Conservation (phyloP, 2,329 filamentous ascomycete genomes). For the Epichloe glyceriae region DNA sequence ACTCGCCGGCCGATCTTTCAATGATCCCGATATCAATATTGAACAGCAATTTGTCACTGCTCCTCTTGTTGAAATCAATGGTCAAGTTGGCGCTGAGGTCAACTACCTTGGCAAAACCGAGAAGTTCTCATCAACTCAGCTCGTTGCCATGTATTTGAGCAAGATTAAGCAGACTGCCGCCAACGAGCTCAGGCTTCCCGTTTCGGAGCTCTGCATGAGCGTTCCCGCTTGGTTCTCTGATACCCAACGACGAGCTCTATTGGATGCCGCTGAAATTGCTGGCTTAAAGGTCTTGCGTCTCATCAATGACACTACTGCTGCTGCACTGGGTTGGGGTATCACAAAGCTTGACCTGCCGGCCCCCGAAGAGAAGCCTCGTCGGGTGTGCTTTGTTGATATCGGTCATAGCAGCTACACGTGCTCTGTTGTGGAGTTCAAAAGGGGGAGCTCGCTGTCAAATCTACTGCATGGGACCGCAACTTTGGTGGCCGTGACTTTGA, state of each 20-base stretch:
- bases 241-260: constrained; percentile 72
- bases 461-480: constrained; percentile 86
- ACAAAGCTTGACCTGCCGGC: constrained; percentile 88
- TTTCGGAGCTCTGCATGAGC: constrained; percentile 86
- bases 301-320: constrained; percentile 96
- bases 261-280: constrained; percentile 88
- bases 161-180: constrained; percentile 85
- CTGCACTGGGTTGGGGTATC: constrained; percentile 92
- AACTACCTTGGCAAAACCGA: constrained; percentile 90
- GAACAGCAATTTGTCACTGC: constrained; percentile 88
- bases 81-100: constrained; percentile 90
- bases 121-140: constrained; percentile 85
- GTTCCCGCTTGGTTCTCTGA: constrained; percentile 97
- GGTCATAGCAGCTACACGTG: constrained; percentile 93
- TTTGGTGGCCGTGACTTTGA: constrained; percentile 97
- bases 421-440: constrained; percentile 91
- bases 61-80: constrained; percentile 75
- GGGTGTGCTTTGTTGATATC: constrained; percentile 87
- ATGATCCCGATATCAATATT: constrained; percentile 82
- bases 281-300: constrained; percentile 85
- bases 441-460: constrained; percentile 88
- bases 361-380: constrained; percentile 80
- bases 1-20: constrained; percentile 73
- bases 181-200: constrained; percentile 77
- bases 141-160: constrained; percentile 89